Evolutionary conservation across 2,329 filamentous ascomycete genomes (phyloP), one percentile per base, ranked within the genome.

Genomic region (Fusarium irregulare): DNA sequence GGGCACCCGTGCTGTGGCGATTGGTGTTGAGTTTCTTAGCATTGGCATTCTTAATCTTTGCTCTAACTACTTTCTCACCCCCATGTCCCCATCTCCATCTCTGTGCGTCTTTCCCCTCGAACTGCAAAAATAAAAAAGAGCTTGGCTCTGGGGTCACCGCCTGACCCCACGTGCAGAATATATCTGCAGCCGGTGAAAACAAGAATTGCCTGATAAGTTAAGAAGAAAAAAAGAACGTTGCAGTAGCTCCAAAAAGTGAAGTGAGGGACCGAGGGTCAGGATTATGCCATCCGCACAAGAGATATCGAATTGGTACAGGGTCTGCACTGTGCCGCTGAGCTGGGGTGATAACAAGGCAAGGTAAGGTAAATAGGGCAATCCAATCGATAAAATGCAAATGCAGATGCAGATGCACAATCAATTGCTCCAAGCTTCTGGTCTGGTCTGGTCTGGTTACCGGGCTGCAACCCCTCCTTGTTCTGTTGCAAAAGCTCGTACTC

Each of bases 141-240:
- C 49, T 53, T 53, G 49, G 46, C 50, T 37, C 53, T 51, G 66
- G 66, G 67, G 63, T 66, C 62, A 71, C 58, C 63, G 55, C 63
- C 68, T 71, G 68, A 68, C 55, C 55, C 55, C 68, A 60, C 67
- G 67, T 70, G 67, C 66, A 70, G 62, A 45, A 58, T 46, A 63
- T 42, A 57, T 65, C 30, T 70, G 68, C 68, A 70, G 68, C 68
- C 53, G 68, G 58, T 71, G 54, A 54, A 64, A 64, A 68, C 47
- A 51, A 64, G 49, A 56, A 70, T 70, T 70, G 63, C 50, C 62
- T 64, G 67, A 68, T 58, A 14, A n/a, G 18, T 21, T 18, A 50
- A n/a, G 16, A 13, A 12, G 20, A n/a, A 16, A 25, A 46, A 55
- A 64, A 63, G 56, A 60, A 64, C 63, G 54, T 68, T 70, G 63